Conservation (phyloP, 352 stramenopile species). For the Phytophthora vignae region DNA sequence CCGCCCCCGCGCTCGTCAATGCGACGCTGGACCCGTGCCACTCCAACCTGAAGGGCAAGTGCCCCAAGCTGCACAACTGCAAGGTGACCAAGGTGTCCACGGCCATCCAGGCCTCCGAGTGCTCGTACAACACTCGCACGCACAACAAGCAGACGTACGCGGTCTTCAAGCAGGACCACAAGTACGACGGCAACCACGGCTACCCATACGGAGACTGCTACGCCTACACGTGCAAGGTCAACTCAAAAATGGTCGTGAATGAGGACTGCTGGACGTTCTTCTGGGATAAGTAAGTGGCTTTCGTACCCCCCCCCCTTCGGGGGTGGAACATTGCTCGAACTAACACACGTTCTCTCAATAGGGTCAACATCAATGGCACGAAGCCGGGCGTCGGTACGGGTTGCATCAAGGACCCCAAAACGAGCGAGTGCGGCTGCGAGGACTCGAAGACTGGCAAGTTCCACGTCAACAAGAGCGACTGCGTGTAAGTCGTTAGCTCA, state of each 20-base stretch:
- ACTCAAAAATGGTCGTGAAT: conserved; percentile 28
- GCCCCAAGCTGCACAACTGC: conserved; percentile 32
- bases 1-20: conserved; percentile 29
- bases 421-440: conserved; percentile 19
- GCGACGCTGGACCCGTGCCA: conserved; percentile 32
- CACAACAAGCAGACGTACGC: conserved; percentile 39
- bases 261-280: conserved; percentile 46
- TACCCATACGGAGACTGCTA: conserved; percentile 38
- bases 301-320: too few relatives aligned
- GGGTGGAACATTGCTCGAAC: too few relatives aligned
- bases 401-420: conserved; percentile 37
- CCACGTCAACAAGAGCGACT: conserved; percentile 27
- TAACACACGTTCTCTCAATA: conserved; percentile 19
- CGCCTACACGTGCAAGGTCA: conserved; percentile 36
- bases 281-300: conserved; percentile 32
- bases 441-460: conserved; percentile 40
- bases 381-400: conserved; percentile 24
- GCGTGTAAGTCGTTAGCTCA: not conserved
- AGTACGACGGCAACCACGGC: conserved; percentile 44
- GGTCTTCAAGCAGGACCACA: conserved; percentile 36
- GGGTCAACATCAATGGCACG: conserved; percentile 22
- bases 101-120: conserved; percentile 45
- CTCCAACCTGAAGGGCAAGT: conserved; percentile 36
- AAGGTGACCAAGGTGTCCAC: conserved; percentile 20
- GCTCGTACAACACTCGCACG: conserved; percentile 48